These are phyloP conservation scores for Coelastrella sp. DNA, from an alignment of 139 green algal genomes.

Conservation along the genomic window DNA sequence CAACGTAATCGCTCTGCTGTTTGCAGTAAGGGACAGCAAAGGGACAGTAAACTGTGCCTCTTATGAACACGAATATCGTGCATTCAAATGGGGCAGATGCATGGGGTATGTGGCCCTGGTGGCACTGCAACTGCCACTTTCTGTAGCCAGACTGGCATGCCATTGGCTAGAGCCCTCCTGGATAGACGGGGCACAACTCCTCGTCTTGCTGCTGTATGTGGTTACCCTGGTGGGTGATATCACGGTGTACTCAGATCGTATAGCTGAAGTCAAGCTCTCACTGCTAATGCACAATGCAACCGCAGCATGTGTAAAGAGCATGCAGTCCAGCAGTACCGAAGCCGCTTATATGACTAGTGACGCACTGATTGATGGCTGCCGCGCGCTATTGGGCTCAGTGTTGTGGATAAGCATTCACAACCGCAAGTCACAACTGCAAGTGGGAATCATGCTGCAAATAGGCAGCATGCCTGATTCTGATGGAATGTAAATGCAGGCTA, in stretches of 20 bases:
- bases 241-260: not conserved
- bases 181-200: conserved; percentile 16
- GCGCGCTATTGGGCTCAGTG: not conserved
- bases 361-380: not conserved
- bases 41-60: not conserved
- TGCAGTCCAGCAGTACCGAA: not conserved
- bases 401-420: not conserved
- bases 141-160: not conserved
- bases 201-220: conserved; percentile 18
- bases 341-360: not conserved
- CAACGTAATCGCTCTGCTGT: not conserved
- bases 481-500: not conserved
- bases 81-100: conserved; percentile 7
- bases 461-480: too few species aligned
- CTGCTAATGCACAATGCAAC: too few species aligned
- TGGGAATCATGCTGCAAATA: not conserved
- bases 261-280: not conserved
- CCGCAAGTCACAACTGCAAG: not conserved
- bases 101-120: not conserved
- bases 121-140: not conserved
- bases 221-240: conserved; percentile 1
- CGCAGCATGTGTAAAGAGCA: not conserved
- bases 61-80: conserved; percentile 35
- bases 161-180: conserved; percentile 8
- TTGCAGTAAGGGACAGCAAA: not conserved